A percentile compares a stretch with the other conserved stretches of the same genome.
Evolutionary conservation across 2,329 filamentous ascomycete species (phyloP).

Genomic region (Calonectria naviculata): DNA sequence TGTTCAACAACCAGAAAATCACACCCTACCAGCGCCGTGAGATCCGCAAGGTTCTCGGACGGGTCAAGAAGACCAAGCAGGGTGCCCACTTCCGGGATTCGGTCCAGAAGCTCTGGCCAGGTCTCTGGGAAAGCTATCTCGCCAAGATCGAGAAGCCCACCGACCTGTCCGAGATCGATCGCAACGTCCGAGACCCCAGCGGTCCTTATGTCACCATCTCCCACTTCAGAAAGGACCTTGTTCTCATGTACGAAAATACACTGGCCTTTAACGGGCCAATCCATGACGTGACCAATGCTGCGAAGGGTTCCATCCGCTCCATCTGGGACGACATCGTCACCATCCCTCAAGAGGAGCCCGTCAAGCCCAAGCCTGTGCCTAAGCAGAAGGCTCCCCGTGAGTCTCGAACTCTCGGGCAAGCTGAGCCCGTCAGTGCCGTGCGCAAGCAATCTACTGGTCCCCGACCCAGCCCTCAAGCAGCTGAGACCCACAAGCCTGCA

Average conservation of each 20-base stretch:
- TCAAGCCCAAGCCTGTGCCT: conserved; percentile 64
- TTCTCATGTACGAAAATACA: conserved; percentile 83
- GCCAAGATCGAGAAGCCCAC: conserved; percentile 80
- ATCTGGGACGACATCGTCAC: conserved; percentile 59
- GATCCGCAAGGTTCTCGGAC: conserved; percentile 73
- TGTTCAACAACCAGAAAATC: conserved; percentile 61
- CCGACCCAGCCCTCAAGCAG: conserved; percentile 41
- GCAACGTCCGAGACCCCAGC: conserved; percentile 76
- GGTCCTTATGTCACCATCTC: conserved; percentile 73
- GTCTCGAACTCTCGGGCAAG: conserved; percentile 41
- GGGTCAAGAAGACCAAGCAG: conserved; percentile 87
- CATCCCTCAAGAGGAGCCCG: conserved; percentile 63
- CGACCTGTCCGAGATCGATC: conserved; percentile 86
- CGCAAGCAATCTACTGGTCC: conserved; percentile 46
- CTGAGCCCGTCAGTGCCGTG: conserved; percentile 31
- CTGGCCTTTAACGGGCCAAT: conserved; percentile 83
- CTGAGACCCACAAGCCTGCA: conserved; percentile 31
- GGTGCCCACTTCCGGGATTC: conserved; percentile 81
- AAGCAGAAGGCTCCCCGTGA: conserved; percentile 52
- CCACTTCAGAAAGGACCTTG: conserved; percentile 79
- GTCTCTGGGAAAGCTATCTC: conserved; percentile 79
- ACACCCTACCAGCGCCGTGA: conserved; percentile 70
- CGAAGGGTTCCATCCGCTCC: conserved; percentile 65
- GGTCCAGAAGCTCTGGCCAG: conserved; percentile 80
- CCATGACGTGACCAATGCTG: conserved; percentile 76